phyloP scores from a whole-genome alignment of 2,329 filamentous ascomycete species.

The Alternaria gansuensis region DNA sequence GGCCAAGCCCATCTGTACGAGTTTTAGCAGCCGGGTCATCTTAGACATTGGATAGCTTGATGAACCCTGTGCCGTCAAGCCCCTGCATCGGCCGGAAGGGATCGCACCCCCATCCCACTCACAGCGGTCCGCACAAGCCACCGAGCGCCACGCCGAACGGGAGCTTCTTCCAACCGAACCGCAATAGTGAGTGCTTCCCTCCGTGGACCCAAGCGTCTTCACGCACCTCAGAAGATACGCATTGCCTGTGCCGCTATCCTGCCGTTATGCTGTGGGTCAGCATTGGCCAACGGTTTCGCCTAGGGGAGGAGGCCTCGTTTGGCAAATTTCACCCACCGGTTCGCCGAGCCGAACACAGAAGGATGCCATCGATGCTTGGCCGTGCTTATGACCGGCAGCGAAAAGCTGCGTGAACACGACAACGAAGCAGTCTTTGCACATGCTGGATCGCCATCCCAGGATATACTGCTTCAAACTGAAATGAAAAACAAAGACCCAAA shows the following conservation, averaged over 20 bases:
- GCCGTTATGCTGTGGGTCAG: slow-evolving; percentile 6
- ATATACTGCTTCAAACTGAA: not conserved
- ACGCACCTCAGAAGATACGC: slow-evolving; percentile 1
- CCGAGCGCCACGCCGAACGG: slow-evolving; percentile 6
- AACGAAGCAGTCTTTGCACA: too few relatives aligned
- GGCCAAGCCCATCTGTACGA: not conserved
- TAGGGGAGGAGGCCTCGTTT: slow-evolving; percentile 1
- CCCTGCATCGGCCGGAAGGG: slow-evolving; percentile 1
- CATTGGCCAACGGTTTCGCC: slow-evolving; percentile 14
- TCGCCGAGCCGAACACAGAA: slow-evolving; percentile 2
- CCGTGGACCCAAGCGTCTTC: slow-evolving; percentile 3
- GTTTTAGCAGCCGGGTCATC: slow-evolving; percentile 4
- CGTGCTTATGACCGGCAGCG: not conserved
- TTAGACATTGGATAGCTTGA: not conserved
- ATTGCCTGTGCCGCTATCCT: slow-evolving; percentile 12
- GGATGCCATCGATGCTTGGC: slow-evolving; percentile 1
- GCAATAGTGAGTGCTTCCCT: slow-evolving; percentile 2
- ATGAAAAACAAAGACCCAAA: not conserved
- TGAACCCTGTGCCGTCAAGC: not conserved
- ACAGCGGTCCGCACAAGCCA: slow-evolving; percentile 12
- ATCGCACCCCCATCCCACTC: slow-evolving; percentile 6
- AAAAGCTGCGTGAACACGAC: not conserved
- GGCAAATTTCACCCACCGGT: slow-evolving; percentile 18
- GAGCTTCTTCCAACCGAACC: slow-evolving; percentile 11
- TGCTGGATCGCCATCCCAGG: not conserved